These are phyloP conservation scores for Dryadomyces quercivorus DNA, from an alignment of 2,329 filamentous ascomycete species.

Conservation along the genomic window DNA sequence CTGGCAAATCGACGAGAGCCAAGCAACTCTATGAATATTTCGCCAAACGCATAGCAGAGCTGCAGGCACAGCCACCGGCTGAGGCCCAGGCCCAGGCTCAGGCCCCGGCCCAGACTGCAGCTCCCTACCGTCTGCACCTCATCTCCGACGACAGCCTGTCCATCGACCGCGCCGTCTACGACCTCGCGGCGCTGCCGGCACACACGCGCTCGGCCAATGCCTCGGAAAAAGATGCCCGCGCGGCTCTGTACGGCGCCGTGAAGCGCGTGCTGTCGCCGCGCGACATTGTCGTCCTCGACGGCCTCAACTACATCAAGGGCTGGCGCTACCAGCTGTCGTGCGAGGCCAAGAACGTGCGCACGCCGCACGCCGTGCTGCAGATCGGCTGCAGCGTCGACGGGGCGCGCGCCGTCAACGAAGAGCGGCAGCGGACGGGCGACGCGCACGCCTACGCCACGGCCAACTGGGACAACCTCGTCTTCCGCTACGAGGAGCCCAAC, in stretches of 20 bases:
- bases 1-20: conserved; percentile 55
- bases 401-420: conserved; percentile 47
- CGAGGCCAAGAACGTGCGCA: conserved; percentile 69
- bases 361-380: conserved; percentile 62
- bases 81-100: no score
- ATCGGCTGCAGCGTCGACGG: conserved; percentile 43
- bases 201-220: conserved; percentile 59
- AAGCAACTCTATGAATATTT: conserved; percentile 56
- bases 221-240: conserved; percentile 71
- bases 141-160: conserved; percentile 62
- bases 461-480: conserved; percentile 70
- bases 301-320: conserved; percentile 80
- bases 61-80: conserved; percentile 15
- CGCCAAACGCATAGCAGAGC: conserved; percentile 35
- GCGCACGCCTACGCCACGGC: conserved; percentile 34
- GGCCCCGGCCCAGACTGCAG: conserved; percentile 4
- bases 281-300: conserved; percentile 70
- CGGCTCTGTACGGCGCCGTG: conserved; percentile 62
- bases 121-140: conserved; percentile 54
- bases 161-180: conserved; percentile 60
- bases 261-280: conserved; percentile 61
- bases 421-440: conserved; percentile 20
- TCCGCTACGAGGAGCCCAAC: conserved; percentile 78
- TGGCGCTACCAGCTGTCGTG: conserved; percentile 80
- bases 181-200: conserved; percentile 41